Evolutionary conservation across 1,284 basidiomycete species (phyloP).

Genomic region (Leccinum subspadiceum): DNA sequence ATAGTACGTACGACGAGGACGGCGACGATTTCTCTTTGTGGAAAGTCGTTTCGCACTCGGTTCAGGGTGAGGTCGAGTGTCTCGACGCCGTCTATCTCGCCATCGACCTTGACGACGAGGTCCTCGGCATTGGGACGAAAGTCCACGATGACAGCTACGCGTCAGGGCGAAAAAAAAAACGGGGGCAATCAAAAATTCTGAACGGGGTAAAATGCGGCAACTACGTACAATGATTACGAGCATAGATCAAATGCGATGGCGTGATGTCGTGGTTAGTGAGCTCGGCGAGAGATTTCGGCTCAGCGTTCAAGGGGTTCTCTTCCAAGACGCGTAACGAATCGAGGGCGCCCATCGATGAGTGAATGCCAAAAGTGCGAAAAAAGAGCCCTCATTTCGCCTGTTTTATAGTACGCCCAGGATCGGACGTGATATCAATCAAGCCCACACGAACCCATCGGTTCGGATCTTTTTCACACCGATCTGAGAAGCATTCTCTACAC

Average conservation of each 20-base stretch:
- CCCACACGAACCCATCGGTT: not conserved
- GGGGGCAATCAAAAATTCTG: not conserved
- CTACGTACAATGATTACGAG: constrained; percentile 32
- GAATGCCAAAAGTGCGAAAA: not conserved
- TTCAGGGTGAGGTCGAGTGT: constrained; percentile 18
- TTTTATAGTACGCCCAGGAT: not conserved
- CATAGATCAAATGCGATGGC: constrained; percentile 24
- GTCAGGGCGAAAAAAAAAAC: too few species aligned
- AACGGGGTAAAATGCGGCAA: not conserved
- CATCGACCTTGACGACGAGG: constrained; percentile 27
- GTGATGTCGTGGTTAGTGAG: constrained; percentile 28
- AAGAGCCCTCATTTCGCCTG: not conserved
- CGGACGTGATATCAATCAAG: not conserved
- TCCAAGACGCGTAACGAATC: constrained; percentile 17
- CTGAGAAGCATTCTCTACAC: not conserved
- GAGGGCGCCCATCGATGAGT: constrained; percentile 21
- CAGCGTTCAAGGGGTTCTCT: constrained; percentile 28
- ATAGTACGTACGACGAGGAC: constrained; percentile 50
- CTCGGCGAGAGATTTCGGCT: constrained; percentile 25
- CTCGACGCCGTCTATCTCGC: constrained; percentile 17
- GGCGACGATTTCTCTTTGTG: constrained; percentile 48
- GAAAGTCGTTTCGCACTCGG: constrained; percentile 44
- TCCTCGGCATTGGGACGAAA: constrained; percentile 16
- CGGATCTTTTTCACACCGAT: not conserved
- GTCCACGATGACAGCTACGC: constrained; percentile 27